A percentile compares a stretch with the other conserved stretches of the same genome.
These are phyloP conservation scores for Ramichloridium luteum DNA, from an alignment of 2,329 filamentous ascomycete species.

Conservation along the genomic window DNA sequence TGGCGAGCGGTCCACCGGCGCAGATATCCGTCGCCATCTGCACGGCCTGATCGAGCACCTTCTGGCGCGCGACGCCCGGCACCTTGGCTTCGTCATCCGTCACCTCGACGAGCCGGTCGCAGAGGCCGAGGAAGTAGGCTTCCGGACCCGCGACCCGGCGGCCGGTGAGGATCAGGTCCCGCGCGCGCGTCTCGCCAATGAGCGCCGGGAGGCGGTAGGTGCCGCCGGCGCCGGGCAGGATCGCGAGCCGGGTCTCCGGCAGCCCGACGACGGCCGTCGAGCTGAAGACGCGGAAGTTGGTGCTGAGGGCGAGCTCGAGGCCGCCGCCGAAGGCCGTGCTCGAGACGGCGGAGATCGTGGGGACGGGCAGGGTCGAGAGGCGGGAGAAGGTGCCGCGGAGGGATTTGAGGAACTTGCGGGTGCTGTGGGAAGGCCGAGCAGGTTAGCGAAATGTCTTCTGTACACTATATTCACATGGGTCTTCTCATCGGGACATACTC, in stretches of 20 bases:
- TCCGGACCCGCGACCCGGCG: slow-evolving; percentile 72
- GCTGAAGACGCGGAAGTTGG: slow-evolving; percentile 76
- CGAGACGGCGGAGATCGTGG: slow-evolving; percentile 78
- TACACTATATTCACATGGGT: too few species aligned
- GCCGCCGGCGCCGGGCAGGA: slow-evolving; percentile 88
- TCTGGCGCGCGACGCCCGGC: slow-evolving; percentile 46
- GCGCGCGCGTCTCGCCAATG: slow-evolving; percentile 68
- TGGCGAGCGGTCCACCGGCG: slow-evolving; percentile 74
- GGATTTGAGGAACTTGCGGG: slow-evolving; percentile 60
- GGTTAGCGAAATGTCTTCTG: too few species aligned
- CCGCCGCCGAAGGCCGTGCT: slow-evolving; percentile 84
- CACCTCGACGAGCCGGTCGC: slow-evolving; percentile 79
- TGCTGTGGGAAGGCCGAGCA: too few species aligned
- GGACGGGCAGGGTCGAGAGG: slow-evolving; percentile 66
- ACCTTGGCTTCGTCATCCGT: slow-evolving; percentile 44
- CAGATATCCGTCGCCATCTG: slow-evolving; percentile 74
- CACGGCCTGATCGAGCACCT: slow-evolving; percentile 64
- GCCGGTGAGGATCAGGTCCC: slow-evolving; percentile 82
- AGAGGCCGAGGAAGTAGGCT: slow-evolving; percentile 82
- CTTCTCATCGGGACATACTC: too few species aligned
- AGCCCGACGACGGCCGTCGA: slow-evolving; percentile 68
- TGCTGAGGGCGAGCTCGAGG: slow-evolving; percentile 81
- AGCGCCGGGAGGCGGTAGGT: slow-evolving; percentile 76
- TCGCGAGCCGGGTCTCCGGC: slow-evolving; percentile 84
- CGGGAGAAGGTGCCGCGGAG: slow-evolving; percentile 65